These are phyloP conservation scores for Lecanicillium sp. DNA, from an alignment of 2,329 filamentous ascomycete genomes.

Conservation along the genomic window DNA sequence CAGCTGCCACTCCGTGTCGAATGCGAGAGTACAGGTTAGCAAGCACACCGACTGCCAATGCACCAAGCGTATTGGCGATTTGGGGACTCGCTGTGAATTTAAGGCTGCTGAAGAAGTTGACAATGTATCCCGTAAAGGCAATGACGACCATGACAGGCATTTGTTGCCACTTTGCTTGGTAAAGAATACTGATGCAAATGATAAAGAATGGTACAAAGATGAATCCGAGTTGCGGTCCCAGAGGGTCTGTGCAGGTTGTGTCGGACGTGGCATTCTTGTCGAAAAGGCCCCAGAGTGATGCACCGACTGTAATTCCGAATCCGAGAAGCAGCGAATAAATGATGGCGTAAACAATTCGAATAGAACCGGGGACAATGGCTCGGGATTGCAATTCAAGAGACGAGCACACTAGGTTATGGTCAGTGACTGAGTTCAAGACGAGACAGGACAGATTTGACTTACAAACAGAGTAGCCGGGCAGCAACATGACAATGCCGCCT, in stretches of 20 bases:
- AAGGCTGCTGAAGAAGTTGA: slow-evolving; percentile 63
- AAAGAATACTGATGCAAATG: slow-evolving; percentile 64
- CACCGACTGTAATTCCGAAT: slow-evolving; percentile 63
- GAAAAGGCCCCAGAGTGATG: slow-evolving; percentile 53
- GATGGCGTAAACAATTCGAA: slow-evolving; percentile 67
- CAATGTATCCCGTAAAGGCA: slow-evolving; percentile 63
- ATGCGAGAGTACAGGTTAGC: slow-evolving; percentile 68
- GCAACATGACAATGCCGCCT: slow-evolving; percentile 55
- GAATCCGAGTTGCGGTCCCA: slow-evolving; percentile 45
- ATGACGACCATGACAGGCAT: slow-evolving; percentile 70
- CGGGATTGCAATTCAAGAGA: slow-evolving; percentile 59
- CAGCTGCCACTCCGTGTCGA: slow-evolving; percentile 41
- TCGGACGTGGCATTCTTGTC: slow-evolving; percentile 42
- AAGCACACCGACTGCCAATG: slow-evolving; percentile 65
- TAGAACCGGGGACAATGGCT: slow-evolving; percentile 61
- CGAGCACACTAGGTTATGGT: slow-evolving; percentile 26
- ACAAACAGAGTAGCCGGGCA: slow-evolving; percentile 56
- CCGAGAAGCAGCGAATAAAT: slow-evolving; percentile 66
- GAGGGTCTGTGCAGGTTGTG: slow-evolving; percentile 32
- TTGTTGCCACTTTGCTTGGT: slow-evolving; percentile 76
- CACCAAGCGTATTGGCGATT: slow-evolving; percentile 68
- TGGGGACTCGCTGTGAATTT: slow-evolving; percentile 63
- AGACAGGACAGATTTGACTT: slow-evolving; percentile 16
- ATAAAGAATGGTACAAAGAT: slow-evolving; percentile 68
- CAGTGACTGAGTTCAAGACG: slow-evolving; percentile 9